A percentile compares a stretch with the other conserved stretches of the same genome.
Conservation (phyloP, 257 asterid species). For the Penstemon eatonii region DNA sequence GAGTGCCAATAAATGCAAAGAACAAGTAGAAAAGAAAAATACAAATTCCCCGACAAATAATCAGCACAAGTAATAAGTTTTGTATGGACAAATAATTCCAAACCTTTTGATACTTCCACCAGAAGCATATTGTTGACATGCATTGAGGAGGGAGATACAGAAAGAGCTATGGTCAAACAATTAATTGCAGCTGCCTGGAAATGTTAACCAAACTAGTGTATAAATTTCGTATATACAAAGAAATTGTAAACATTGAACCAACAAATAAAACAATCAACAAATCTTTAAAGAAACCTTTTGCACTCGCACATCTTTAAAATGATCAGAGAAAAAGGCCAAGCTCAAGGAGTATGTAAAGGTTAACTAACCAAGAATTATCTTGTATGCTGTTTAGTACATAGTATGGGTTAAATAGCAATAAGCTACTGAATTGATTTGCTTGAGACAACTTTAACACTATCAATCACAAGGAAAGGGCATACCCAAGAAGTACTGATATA, state of each 20-base stretch:
- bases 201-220: slow-evolving; percentile 25
- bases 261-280: slow-evolving; percentile 20
- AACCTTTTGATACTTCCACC: slow-evolving; percentile 70
- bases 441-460: slow-evolving; percentile 5
- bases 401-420: slow-evolving; percentile 12
- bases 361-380: neutral
- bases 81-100: slow-evolving; percentile 23
- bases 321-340: slow-evolving; percentile 12
- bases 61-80: slow-evolving; percentile 20
- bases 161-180: slow-evolving; percentile 76
- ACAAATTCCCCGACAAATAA: slow-evolving; percentile 13
- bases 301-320: slow-evolving; percentile 17
- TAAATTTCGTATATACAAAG: slow-evolving; percentile 13
- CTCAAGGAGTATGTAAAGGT: neutral
- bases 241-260: slow-evolving; percentile 12
- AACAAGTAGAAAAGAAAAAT: slow-evolving; percentile 22
- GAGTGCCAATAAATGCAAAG: slow-evolving; percentile 14
- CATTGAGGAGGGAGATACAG: slow-evolving; percentile 66
- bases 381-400: slow-evolving; percentile 15
- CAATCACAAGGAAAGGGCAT: slow-evolving; percentile 4
- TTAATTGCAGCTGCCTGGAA: slow-evolving; percentile 70
- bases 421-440: slow-evolving; percentile 14
- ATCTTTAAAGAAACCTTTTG: slow-evolving; percentile 4
- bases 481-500: neutral
- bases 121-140: slow-evolving; percentile 63